These are phyloP conservation scores for Metschnikowia kofuensis DNA, from an alignment of 805 yeast species.

Conservation along the genomic window DNA sequence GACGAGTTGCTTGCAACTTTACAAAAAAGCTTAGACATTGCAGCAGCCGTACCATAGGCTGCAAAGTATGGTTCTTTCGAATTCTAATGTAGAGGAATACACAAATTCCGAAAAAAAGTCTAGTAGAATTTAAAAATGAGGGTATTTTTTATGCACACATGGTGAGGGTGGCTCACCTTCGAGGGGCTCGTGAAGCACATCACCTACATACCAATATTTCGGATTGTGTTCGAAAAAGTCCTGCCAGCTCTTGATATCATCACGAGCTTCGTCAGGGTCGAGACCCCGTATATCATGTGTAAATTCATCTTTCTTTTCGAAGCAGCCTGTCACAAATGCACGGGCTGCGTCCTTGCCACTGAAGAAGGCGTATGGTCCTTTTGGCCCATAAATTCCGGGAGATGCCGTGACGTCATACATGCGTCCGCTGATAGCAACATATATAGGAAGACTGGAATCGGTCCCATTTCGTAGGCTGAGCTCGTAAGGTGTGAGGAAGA, in stretches of 20 bases:
- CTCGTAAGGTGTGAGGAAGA: constrained; percentile 42
- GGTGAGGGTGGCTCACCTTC: constrained; percentile 51
- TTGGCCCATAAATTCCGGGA: constrained; percentile 53
- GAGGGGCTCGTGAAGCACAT: constrained; percentile 44
- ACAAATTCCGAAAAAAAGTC: no score
- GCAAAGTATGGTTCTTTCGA: neutral
- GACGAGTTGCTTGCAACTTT: constrained; percentile 41
- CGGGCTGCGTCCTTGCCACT: constrained; percentile 69
- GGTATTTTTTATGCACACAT: constrained; percentile 31
- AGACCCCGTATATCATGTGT: constrained; percentile 68
- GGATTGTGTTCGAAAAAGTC: constrained; percentile 42
- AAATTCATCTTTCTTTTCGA: constrained; percentile 48
- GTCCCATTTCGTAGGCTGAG: constrained; percentile 52
- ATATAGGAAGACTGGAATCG: constrained; percentile 48
- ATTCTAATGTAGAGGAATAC: no score
- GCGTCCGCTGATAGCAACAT: constrained; percentile 55
- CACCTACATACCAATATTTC: constrained; percentile 64
- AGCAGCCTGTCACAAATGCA: constrained; percentile 70
- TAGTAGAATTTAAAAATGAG: neutral
- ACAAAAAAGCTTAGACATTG: constrained; percentile 15
- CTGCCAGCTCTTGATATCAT: constrained; percentile 52
- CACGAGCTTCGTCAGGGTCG: constrained; percentile 36
- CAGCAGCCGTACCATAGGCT: constrained; percentile 3
- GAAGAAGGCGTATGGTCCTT: constrained; percentile 53
- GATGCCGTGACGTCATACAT: constrained; percentile 63